Conservation (phyloP, 257 asterid genomes). For the Gynochthodes officinalis region DNA sequence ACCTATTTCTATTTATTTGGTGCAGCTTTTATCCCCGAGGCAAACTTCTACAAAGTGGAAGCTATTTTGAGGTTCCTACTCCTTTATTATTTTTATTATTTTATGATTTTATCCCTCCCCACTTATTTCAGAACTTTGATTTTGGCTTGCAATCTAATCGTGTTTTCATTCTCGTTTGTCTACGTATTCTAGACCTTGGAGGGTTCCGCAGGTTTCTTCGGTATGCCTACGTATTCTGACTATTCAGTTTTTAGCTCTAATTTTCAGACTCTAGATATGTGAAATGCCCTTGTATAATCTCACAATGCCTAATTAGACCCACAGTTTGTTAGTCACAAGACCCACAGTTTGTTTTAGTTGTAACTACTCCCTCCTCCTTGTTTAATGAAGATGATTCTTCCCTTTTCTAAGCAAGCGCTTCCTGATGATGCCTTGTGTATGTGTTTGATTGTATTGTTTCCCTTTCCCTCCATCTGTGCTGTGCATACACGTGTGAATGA, state of each 20-base stretch:
- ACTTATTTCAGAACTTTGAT: too few species aligned
- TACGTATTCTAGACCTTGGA: conserved; percentile 71
- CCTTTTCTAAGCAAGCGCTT: too few species aligned
- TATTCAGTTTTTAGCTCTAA: not conserved
- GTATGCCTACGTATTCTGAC: conserved; percentile 36
- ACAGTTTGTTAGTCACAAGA: too few species aligned
- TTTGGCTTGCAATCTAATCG: conserved; percentile 4
- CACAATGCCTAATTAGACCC: not conserved
- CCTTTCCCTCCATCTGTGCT: too few species aligned
- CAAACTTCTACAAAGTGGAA: conserved; percentile 83
- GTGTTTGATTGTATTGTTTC: too few species aligned
- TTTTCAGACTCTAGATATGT: too few species aligned
- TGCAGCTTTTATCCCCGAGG: conserved; percentile 65
- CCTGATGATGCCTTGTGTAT: too few species aligned
- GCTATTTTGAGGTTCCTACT: conserved; percentile 74
- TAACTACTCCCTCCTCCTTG: too few species aligned
- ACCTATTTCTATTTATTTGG: too few species aligned
- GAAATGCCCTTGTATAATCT: not conserved
- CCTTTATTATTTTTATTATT: not conserved
- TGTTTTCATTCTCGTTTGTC: conserved; percentile 6
- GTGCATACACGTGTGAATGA: too few species aligned
- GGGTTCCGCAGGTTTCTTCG: conserved; percentile 89
- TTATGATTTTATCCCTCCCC: not conserved
- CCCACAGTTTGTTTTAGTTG: too few species aligned
- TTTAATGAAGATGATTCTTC: too few species aligned